phyloP scores from a whole-genome alignment of 108 stramenopile genomes.

The Schizochytrium sp. region DNA sequence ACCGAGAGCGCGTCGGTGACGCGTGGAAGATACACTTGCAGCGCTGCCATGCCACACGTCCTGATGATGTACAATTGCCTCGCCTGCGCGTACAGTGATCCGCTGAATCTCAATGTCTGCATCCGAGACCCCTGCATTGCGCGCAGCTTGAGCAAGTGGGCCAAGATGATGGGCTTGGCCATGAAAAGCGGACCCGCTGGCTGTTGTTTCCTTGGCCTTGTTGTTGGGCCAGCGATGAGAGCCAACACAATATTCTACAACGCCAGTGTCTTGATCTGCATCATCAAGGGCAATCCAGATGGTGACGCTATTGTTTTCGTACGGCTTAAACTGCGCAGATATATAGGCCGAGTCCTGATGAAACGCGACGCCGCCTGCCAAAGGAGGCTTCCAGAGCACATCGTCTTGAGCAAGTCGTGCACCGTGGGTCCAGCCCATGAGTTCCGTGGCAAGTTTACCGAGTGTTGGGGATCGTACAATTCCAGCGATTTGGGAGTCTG shows the following conservation, averaged over 20 bases:
- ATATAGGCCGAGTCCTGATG: slow-evolving; percentile 62
- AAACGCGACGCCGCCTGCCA: slow-evolving; percentile 40
- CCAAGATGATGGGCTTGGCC: not conserved
- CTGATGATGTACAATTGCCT: slow-evolving; percentile 32
- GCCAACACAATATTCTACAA: slow-evolving; percentile 47
- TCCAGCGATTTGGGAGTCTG: slow-evolving; percentile 33
- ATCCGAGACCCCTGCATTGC: not conserved
- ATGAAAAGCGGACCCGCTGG: not conserved
- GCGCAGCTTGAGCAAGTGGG: not conserved
- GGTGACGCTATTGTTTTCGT: slow-evolving; percentile 40
- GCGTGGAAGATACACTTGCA: slow-evolving; percentile 14
- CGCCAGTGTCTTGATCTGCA: slow-evolving; percentile 45
- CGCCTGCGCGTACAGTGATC: slow-evolving; percentile 8
- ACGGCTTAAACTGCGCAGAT: slow-evolving; percentile 39
- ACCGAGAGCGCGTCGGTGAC: slow-evolving; percentile 31
- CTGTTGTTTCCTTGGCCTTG: not conserved
- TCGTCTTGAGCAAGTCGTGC: slow-evolving; percentile 61
- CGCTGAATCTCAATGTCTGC: not conserved
- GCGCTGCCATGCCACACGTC: slow-evolving; percentile 37
- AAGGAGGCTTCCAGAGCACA: slow-evolving; percentile 55
- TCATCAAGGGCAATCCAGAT: slow-evolving; percentile 64
- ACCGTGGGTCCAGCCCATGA: slow-evolving; percentile 48
- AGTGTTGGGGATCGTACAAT: slow-evolving; percentile 39
- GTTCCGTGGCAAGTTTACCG: slow-evolving; percentile 28
- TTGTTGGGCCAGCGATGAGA: slow-evolving; percentile 39